These are phyloP conservation scores for Neurospora tetraspora DNA, from an alignment of 495 filamentous ascomycete species.

Conservation along the genomic window DNA sequence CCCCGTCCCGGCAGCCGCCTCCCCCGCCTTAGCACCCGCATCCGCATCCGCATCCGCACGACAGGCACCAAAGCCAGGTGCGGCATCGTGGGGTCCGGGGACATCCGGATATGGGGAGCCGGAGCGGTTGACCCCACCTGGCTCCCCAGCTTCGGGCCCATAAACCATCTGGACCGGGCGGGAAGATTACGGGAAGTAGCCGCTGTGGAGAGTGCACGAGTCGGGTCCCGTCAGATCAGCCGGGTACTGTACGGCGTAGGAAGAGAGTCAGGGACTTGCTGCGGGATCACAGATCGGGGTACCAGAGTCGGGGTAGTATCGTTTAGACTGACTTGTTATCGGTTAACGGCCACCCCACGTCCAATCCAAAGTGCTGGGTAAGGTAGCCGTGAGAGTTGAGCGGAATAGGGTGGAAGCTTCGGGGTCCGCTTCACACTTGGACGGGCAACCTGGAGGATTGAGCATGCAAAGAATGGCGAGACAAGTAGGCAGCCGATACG, in stretches of 20 bases:
- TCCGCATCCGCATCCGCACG: not conserved
- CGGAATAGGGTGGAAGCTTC: not conserved
- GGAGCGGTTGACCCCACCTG: not conserved
- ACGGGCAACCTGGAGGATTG: not conserved
- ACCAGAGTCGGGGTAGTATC: not conserved
- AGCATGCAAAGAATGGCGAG: not conserved
- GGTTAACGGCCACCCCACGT: not conserved
- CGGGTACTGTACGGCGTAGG: not conserved
- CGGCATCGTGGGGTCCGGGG: not conserved
- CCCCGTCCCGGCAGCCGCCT: not conserved
- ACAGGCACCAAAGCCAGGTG: not conserved
- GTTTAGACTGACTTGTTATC: not conserved
- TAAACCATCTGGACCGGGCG: not conserved
- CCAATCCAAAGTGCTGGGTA: not conserved
- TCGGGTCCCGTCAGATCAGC: not conserved
- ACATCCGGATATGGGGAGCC: not conserved
- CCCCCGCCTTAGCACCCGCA: not conserved
- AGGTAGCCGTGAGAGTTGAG: not conserved
- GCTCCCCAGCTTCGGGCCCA: not conserved
- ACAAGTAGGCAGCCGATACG: not conserved
- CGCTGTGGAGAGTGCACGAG: not conserved
- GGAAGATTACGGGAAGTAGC: not conserved
- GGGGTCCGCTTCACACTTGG: not conserved
- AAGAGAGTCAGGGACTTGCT: not conserved
- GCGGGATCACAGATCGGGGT: not conserved